A percentile compares a stretch with the other conserved stretches of the same genome.
phyloP scores from a whole-genome alignment of 805 yeast species.

The Candida patagonica region DNA sequence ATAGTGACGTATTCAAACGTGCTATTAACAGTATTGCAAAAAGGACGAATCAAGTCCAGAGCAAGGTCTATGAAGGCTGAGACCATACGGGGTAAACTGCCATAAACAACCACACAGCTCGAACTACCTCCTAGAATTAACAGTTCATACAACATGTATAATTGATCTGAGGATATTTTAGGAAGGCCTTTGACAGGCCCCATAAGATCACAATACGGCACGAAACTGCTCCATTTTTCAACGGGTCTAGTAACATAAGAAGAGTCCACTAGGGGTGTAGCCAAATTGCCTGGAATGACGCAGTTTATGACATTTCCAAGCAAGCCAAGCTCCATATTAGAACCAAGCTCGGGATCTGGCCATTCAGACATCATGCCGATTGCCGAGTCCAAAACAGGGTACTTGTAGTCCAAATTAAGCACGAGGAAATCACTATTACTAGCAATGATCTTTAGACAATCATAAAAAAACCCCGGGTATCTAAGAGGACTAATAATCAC shows the following conservation, averaged over 20 bases:
- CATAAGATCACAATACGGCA: slow-evolving; percentile 3
- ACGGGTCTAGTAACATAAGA: slow-evolving; percentile 8
- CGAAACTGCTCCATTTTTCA: slow-evolving; percentile 12
- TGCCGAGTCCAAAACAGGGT: slow-evolving; percentile 20
- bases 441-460: slow-evolving; percentile 14
- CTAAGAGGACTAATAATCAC: slow-evolving; percentile 17
- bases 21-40: slow-evolving; percentile 10
- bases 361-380: slow-evolving; percentile 18
- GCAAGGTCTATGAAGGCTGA: slow-evolving; percentile 3
- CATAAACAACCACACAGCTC: slow-evolving; percentile 1
- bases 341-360: slow-evolving; percentile 15
- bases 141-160: slow-evolving; percentile 18
- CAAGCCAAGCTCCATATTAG: slow-evolving; percentile 14
- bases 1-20: slow-evolving; percentile 22
- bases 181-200: neutral
- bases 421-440: slow-evolving; percentile 6
- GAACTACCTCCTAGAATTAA: slow-evolving; percentile 15
- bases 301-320: slow-evolving; percentile 12
- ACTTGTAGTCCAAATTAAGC: slow-evolving; percentile 13
- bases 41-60: slow-evolving; percentile 18
- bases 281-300: slow-evolving; percentile 6
- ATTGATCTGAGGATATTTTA: slow-evolving; percentile 9
- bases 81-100: neutral
- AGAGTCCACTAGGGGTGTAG: slow-evolving; percentile 6
- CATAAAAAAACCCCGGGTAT: slow-evolving; percentile 15